Conservation (phyloP, 225 moss, liverwort and hornwort species). For the Neckera pumila region DNA sequence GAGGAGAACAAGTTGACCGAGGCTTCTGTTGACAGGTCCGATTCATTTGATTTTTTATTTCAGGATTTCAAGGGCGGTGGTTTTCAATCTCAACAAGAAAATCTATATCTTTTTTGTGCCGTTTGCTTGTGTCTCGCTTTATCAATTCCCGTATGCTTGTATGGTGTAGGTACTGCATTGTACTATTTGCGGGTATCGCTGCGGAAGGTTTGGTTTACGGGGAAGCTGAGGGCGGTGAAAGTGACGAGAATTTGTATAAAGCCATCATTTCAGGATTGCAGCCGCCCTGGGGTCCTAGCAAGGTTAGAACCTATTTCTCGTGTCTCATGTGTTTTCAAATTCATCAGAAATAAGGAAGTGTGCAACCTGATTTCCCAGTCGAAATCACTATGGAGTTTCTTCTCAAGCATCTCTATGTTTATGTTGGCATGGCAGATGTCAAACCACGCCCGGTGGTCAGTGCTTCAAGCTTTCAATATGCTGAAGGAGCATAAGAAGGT, state of each 20-base stretch:
- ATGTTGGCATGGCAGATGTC: slow-evolving; percentile 58
- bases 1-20: slow-evolving; percentile 53
- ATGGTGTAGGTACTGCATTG: slow-evolving; percentile 68
- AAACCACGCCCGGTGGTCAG: slow-evolving; percentile 89
- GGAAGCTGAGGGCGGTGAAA: slow-evolving; percentile 92
- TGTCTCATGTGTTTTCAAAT: not conserved
- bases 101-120: not conserved
- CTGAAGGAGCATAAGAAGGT: slow-evolving; percentile 63
- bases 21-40: slow-evolving; percentile 73
- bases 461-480: slow-evolving; percentile 67
- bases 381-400: not conserved
- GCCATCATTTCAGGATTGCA: slow-evolving; percentile 59
- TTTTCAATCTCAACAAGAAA: not conserved
- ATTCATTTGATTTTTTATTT: not conserved
- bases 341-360: not conserved
- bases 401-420: not conserved
- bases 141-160: not conserved
- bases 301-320: slow-evolving; percentile 27
- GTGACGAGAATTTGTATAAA: slow-evolving; percentile 93
- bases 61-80: not conserved
- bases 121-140: not conserved
- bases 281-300: slow-evolving; percentile 86
- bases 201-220: slow-evolving; percentile 89
- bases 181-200: slow-evolving; percentile 91
- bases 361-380: not conserved